Evolutionary conservation across 768 basidiomycete genomes (phyloP).

Genomic region (Paxillus involutus): DNA sequence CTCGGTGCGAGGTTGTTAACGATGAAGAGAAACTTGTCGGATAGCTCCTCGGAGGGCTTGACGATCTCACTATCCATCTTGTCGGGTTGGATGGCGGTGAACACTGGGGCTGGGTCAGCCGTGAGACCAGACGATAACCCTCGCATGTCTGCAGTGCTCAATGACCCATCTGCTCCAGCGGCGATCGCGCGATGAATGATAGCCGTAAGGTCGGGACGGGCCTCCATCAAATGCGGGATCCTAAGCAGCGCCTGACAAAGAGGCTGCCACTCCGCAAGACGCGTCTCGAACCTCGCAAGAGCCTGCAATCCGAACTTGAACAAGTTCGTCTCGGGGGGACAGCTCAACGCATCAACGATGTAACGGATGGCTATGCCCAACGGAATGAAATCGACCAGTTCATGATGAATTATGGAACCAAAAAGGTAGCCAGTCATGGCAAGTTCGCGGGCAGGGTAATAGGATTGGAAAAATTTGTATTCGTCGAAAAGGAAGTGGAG

Average conservation of each 20-base stretch:
- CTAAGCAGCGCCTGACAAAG: conserved; percentile 86
- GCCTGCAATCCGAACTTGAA: conserved; percentile 97
- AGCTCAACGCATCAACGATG: conserved; percentile 90
- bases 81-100: conserved; percentile 80
- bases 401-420: conserved; percentile 91
- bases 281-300: conserved; percentile 80
- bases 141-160: conserved; percentile 38
- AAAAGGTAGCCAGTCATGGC: conserved; percentile 96
- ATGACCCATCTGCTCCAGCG: conserved; percentile 43
- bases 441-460: conserved; percentile 90
- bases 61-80: conserved; percentile 57
- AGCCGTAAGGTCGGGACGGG: conserved; percentile 76
- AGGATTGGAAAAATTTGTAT: conserved; percentile 98
- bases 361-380: conserved; percentile 97
- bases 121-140: conserved; percentile 36
- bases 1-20: conserved; percentile 95
- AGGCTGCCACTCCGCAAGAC: conserved; percentile 90
- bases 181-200: conserved; percentile 70
- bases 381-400: conserved; percentile 90
- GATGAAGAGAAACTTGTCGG: conserved; percentile 95
- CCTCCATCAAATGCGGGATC: conserved; percentile 84
- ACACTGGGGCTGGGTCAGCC: conserved; percentile 53
- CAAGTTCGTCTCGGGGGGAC: conserved; percentile 86
- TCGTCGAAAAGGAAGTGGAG: conserved; percentile 99
- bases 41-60: conserved; percentile 79